Evolutionary conservation across 1,284 basidiomycete genomes (phyloP).

Genomic region (Uromyces viciae-fabae): DNA sequence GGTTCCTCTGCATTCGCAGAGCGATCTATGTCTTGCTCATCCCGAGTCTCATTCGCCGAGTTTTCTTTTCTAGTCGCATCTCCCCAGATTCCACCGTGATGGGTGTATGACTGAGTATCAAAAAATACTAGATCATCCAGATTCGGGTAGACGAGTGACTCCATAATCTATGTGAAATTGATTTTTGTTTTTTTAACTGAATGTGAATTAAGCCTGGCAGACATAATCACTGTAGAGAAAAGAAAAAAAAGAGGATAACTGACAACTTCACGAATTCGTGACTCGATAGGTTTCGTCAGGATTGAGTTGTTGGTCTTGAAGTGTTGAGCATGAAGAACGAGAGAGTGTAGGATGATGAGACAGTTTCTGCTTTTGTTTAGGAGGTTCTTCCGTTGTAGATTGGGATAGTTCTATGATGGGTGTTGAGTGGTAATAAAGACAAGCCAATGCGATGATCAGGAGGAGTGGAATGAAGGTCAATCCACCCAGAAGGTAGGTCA

Average conservation of each 20-base stretch:
- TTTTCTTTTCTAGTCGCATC: slow-evolving; percentile 64
- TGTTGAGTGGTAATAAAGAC: too few relatives aligned
- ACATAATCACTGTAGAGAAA: slow-evolving; percentile 1
- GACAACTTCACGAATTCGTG: slow-evolving; percentile 81
- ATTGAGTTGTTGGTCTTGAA: too few relatives aligned
- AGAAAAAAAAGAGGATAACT: slow-evolving; percentile 55
- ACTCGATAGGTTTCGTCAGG: too few relatives aligned
- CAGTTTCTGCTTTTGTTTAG: too few relatives aligned
- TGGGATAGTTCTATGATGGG: too few relatives aligned
- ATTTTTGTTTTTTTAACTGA: too few relatives aligned
- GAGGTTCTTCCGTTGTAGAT: too few relatives aligned
- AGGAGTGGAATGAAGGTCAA: too few relatives aligned
- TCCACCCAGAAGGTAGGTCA: too few relatives aligned
- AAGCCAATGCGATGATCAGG: too few relatives aligned
- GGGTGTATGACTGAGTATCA: slow-evolving; percentile 64
- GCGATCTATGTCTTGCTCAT: slow-evolving; percentile 1
- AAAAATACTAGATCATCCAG: slow-evolving; percentile 98
- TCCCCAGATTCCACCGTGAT: slow-evolving; percentile 83
- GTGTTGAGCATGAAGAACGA: too few relatives aligned
- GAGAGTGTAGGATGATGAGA: too few relatives aligned
- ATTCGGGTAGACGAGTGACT: slow-evolving; percentile 89
- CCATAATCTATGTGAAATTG: slow-evolving; percentile 67
- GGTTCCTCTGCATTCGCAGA: slow-evolving; percentile 9
- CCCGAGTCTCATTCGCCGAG: not conserved
- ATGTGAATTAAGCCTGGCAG: not conserved